These are phyloP conservation scores for Prosopis cineraria DNA, from an alignment of 306 rosid species.

Conservation along the genomic window DNA sequence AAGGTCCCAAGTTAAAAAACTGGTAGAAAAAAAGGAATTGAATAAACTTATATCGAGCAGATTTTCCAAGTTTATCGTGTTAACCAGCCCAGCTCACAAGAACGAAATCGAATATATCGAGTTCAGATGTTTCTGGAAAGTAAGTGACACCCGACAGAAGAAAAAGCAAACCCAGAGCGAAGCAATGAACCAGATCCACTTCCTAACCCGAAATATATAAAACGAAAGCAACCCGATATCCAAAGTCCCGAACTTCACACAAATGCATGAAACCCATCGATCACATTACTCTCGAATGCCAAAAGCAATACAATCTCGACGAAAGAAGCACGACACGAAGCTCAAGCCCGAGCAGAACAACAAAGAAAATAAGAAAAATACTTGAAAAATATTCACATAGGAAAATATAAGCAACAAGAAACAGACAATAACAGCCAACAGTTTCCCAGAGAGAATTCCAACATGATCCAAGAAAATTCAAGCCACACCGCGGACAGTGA, in stretches of 20 bases:
- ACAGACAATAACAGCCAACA: slow-evolving; percentile 37
- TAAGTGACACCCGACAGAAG: not conserved
- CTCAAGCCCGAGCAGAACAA: slow-evolving; percentile 15
- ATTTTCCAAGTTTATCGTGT: not conserved
- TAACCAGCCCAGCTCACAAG: not conserved
- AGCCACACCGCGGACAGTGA: slow-evolving; percentile 37
- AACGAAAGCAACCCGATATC: slow-evolving; percentile 32
- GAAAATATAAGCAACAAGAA: slow-evolving; percentile 17
- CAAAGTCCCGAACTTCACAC: slow-evolving; percentile 38
- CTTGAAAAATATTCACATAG: not conserved
- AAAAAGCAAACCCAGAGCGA: slow-evolving; percentile 31
- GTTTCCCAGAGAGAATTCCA: slow-evolving; percentile 41
- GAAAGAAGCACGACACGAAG: slow-evolving; percentile 32
- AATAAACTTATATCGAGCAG: not conserved
- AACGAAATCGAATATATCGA: not conserved
- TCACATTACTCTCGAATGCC: slow-evolving; percentile 47
- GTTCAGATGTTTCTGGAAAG: not conserved
- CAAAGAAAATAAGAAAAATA: not conserved
- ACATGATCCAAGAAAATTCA: slow-evolving; percentile 64
- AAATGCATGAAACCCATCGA: slow-evolving; percentile 45
- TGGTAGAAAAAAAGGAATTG: not conserved
- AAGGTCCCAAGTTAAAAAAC: not conserved
- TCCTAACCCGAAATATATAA: slow-evolving; percentile 27
- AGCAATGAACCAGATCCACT: slow-evolving; percentile 59
- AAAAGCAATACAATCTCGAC: slow-evolving; percentile 38